Percentiles rank a stretch among this genome's conserved stretches.
Evolutionary conservation across 1,139 yeast species (phyloP).

Genomic region (Kodamaea anthophila): DNA sequence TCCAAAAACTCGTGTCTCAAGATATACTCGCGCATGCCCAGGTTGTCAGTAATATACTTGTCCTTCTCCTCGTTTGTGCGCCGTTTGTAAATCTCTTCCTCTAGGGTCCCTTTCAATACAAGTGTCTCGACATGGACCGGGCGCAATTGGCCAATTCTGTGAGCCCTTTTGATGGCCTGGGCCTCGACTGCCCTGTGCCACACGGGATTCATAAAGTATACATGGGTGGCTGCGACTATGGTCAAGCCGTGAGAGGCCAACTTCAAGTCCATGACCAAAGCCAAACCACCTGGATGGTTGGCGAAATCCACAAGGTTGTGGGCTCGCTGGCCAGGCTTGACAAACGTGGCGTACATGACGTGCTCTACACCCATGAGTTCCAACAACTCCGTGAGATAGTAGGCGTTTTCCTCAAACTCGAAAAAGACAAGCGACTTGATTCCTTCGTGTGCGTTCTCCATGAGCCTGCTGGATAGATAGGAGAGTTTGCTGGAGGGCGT

Average conservation of each 20-base stretch:
- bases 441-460: conserved; percentile 42
- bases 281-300: conserved; percentile 40
- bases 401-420: conserved; percentile 68
- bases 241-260: conserved; percentile 69
- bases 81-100: conserved; percentile 56
- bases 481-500: conserved; percentile 59
- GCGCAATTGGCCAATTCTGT: conserved; percentile 59
- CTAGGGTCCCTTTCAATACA: conserved; percentile 54
- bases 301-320: conserved; percentile 49
- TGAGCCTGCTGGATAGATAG: conserved; percentile 46
- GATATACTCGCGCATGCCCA: conserved; percentile 52
- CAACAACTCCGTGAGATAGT: conserved; percentile 56
- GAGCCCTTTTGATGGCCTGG: conserved; percentile 69
- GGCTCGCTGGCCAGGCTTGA: conserved; percentile 46
- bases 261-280: conserved; percentile 60
- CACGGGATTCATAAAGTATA: conserved; percentile 62
- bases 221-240: conserved; percentile 60
- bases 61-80: conserved; percentile 20
- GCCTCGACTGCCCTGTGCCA: conserved; percentile 68
- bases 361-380: conserved; percentile 57
- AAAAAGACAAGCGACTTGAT: conserved; percentile 59
- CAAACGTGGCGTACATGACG: conserved; percentile 57
- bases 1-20: conserved; percentile 43
- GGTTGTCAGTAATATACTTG: conserved; percentile 46
- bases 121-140: conserved; percentile 62